Percentiles rank a stretch among this genome's conserved stretches.
These are phyloP conservation scores for Podila horticola DNA, from an alignment of 192 early-diverging fungal species.

Conservation along the genomic window DNA sequence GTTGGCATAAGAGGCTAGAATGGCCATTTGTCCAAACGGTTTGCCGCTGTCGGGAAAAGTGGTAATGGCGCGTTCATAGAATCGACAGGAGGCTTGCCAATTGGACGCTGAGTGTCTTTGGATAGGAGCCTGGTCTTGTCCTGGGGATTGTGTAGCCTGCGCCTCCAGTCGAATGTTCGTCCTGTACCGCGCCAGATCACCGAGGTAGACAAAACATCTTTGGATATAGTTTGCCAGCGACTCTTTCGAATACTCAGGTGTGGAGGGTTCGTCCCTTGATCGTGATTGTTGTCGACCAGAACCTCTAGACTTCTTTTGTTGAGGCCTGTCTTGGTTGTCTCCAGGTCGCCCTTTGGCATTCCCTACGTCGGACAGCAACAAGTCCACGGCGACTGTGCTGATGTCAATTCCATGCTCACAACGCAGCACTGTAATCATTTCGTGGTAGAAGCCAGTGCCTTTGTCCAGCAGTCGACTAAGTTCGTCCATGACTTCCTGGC, in stretches of 20 bases:
- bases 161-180: conserved; percentile 39
- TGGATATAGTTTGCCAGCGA: conserved; percentile 57
- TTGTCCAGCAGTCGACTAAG: conserved; percentile 58
- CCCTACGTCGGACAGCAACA: conserved; percentile 14
- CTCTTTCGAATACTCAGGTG: conserved; percentile 28
- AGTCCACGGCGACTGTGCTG: conserved; percentile 56
- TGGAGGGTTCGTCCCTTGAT: conserved; percentile 11
- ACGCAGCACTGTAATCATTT: conserved; percentile 57
- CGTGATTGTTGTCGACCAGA: conserved; percentile 31
- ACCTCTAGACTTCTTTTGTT: conserved; percentile 2
- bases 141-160: conserved; percentile 13
- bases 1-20: conserved; percentile 47
- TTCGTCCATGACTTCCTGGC: conserved; percentile 49
- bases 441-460: conserved; percentile 66
- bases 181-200: conserved; percentile 65
- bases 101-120: conserved; percentile 21
- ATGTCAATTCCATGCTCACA: conserved; percentile 59
- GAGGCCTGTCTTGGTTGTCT: background rate
- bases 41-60: conserved; percentile 47
- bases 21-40: conserved; percentile 57
- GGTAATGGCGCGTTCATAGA: conserved; percentile 28
- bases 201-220: conserved; percentile 62
- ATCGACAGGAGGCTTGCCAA: conserved; percentile 27
- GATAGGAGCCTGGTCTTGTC: background rate
- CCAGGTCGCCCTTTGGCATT: conserved; percentile 5